These are phyloP conservation scores for Orbilia blumenaviensis DNA, from an alignment of 2,329 filamentous ascomycete species.

Conservation along the genomic window DNA sequence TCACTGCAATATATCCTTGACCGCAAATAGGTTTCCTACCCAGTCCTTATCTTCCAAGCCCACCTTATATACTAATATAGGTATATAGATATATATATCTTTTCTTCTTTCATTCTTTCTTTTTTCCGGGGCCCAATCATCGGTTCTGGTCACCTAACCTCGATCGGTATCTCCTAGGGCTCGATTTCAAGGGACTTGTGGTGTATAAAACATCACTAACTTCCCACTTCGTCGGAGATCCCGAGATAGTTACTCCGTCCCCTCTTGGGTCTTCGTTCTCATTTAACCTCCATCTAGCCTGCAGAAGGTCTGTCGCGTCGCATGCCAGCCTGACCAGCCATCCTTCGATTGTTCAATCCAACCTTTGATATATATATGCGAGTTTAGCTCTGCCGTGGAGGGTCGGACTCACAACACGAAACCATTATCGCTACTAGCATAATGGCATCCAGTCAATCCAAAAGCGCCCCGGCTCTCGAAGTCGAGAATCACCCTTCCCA, in stretches of 20 bases:
- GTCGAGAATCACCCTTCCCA: constrained; percentile 19
- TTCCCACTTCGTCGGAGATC: constrained; percentile 34
- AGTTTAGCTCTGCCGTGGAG: neutral
- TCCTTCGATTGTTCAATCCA: neutral
- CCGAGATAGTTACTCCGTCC: neutral
- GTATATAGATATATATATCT: too few relatives aligned
- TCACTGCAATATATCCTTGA: constrained; percentile 9
- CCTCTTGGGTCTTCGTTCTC: neutral
- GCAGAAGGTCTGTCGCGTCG: neutral
- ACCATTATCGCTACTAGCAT: neutral
- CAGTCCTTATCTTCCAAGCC: constrained; percentile 17
- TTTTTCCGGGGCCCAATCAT: neutral
- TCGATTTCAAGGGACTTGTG: neutral
- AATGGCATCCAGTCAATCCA: constrained; percentile 15
- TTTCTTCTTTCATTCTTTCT: too few relatives aligned
- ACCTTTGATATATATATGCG: neutral
- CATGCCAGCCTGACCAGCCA: neutral
- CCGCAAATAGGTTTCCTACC: neutral
- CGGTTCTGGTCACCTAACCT: neutral
- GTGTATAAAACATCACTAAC: constrained; percentile 51
- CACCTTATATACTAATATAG: too few relatives aligned
- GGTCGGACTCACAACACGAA: neutral
- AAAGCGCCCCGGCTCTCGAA: constrained; percentile 13
- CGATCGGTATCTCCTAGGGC: neutral
- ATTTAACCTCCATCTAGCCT: neutral